These are phyloP conservation scores for Xerocomus nothofagi DNA, from an alignment of 1,284 basidiomycete genomes.

Conservation along the genomic window DNA sequence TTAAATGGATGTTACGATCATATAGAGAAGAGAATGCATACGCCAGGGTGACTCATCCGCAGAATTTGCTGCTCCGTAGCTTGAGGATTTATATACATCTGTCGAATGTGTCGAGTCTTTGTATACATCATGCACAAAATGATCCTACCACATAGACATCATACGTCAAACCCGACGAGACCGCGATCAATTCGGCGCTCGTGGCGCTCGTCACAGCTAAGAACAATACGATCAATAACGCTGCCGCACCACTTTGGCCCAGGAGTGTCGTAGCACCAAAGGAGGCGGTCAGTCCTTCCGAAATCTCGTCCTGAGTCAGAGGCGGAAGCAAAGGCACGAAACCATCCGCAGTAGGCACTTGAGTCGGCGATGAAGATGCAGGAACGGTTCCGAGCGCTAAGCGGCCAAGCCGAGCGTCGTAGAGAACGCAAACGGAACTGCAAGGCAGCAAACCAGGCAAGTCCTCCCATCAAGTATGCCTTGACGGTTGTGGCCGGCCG, in stretches of 20 bases:
- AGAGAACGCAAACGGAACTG: constrained; percentile 78
- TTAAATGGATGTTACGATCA: constrained; percentile 16
- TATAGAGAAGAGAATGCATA: constrained; percentile 43
- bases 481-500: constrained; percentile 82
- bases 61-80: constrained; percentile 65
- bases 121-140: not conserved
- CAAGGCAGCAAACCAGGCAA: constrained; percentile 92
- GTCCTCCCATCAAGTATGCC: constrained; percentile 86
- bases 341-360: constrained; percentile 29
- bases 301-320: constrained; percentile 65
- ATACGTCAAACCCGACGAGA: constrained; percentile 78
- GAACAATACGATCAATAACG: constrained; percentile 72
- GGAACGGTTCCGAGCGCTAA: constrained; percentile 55
- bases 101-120: not conserved
- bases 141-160: constrained; percentile 68
- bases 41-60: constrained; percentile 52
- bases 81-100: constrained; percentile 62
- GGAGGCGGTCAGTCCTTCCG: constrained; percentile 81
- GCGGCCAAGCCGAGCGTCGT: constrained; percentile 83
- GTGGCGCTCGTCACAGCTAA: constrained; percentile 86
- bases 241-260: constrained; percentile 72
- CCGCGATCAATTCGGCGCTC: constrained; percentile 88
- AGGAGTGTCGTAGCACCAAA: constrained; percentile 79
- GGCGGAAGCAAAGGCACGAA: constrained; percentile 68
- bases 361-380: constrained; percentile 27